phyloP scores from a whole-genome alignment of 1,284 basidiomycete genomes.

The Bondarzewia mesenterica region DNA sequence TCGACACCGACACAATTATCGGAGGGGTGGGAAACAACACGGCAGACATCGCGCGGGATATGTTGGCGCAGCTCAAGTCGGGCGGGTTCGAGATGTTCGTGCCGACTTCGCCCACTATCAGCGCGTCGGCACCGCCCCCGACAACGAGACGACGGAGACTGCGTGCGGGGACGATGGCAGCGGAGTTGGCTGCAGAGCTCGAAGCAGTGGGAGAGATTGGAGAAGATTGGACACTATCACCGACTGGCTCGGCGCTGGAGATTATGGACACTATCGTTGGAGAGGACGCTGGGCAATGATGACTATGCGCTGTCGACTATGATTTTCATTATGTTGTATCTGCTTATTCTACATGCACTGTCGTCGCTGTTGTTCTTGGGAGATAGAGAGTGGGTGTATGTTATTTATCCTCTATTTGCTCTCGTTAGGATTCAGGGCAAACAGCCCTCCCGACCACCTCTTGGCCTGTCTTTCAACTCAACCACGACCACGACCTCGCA shows the following conservation, averaged over 20 bases:
- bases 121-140: constrained; percentile 6
- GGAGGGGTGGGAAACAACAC: constrained; percentile 33
- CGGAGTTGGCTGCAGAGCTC: constrained; percentile 12
- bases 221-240: not conserved
- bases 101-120: constrained; percentile 25
- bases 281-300: not conserved
- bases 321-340: not conserved
- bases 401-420: no score
- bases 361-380: not conserved
- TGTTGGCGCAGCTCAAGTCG: constrained; percentile 65
- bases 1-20: constrained; percentile 27
- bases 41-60: constrained; percentile 58
- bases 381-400: no score
- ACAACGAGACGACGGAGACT: constrained; percentile 18
- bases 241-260: not conserved
- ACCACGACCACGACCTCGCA: not conserved
- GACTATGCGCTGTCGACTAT: not conserved
- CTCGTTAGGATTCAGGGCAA: no score
- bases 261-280: not conserved
- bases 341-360: not conserved
- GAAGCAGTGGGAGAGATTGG: constrained; percentile 9
- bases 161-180: constrained; percentile 11
- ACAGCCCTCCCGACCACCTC: no score
- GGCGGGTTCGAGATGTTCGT: constrained; percentile 36
- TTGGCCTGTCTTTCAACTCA: not conserved